Evolutionary conservation across 2,329 filamentous ascomycete genomes (phyloP).

Genomic region (Fusarium sambucinum): DNA sequence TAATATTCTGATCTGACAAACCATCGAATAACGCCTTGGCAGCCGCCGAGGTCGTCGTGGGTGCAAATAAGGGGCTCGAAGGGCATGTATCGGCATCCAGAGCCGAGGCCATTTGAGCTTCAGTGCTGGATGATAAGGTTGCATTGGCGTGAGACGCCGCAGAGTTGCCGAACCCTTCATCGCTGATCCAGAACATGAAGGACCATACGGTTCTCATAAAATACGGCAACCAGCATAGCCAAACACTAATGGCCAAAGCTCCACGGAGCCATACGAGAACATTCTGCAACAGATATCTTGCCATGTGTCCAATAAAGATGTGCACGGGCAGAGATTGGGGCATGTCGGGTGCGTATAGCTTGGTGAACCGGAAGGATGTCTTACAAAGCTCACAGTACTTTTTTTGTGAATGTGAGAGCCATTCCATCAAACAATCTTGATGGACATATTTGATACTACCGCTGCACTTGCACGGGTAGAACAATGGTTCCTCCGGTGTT

Average conservation of each 20-base stretch:
- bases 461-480: conserved; percentile 98
- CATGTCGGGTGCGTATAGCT: conserved; percentile 96
- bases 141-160: conserved; percentile 46
- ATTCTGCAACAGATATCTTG: conserved; percentile 78
- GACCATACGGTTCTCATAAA: conserved; percentile 93
- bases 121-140: conserved; percentile 29
- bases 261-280: conserved; percentile 83
- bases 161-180: conserved; percentile 71
- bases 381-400: conserved; percentile 99
- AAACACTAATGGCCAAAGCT: conserved; percentile 83
- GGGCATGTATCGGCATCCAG: conserved; percentile 51
- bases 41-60: conserved; percentile 51
- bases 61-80: conserved; percentile 52
- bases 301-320: conserved; percentile 83
- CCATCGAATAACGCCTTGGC: conserved; percentile 49
- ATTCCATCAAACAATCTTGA: conserved; percentile 98
- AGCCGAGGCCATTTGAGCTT: conserved; percentile 50
- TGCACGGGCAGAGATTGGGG: conserved; percentile 82
- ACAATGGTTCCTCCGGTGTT: conserved; percentile 84
- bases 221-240: conserved; percentile 90
- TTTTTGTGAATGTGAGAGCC: conserved; percentile 98
- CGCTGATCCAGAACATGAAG: conserved; percentile 92
- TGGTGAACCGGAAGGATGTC: conserved; percentile 97
- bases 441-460: conserved; percentile 99
- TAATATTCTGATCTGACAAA: conserved; percentile 50